phyloP scores from a whole-genome alignment of 805 yeast species.

The Henningerozyma blattae region DNA sequence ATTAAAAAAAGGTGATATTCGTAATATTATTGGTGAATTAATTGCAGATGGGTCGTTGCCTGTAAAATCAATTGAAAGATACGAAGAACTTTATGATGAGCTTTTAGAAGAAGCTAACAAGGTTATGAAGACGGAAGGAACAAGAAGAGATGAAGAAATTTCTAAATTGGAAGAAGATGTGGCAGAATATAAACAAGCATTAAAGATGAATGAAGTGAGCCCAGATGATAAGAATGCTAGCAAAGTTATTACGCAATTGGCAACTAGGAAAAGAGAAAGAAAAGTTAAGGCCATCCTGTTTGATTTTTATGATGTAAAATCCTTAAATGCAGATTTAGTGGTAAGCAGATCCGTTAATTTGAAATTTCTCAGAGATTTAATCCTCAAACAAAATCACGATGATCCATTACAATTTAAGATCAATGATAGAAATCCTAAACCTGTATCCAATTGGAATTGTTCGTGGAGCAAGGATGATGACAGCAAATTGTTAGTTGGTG shows the following conservation, averaged over 20 bases:
- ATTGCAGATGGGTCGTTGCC: conserved; percentile 85
- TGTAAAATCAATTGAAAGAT: conserved; percentile 67
- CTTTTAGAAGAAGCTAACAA: conserved; percentile 50
- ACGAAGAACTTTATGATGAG: conserved; percentile 68
- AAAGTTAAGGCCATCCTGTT: conserved; percentile 63
- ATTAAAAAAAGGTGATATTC: conserved; percentile 68
- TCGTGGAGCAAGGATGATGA: conserved; percentile 80
- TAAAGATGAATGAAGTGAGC: conserved; percentile 25
- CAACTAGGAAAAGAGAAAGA: conserved; percentile 67
- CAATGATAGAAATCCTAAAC: conserved; percentile 46
- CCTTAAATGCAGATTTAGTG: conserved; percentile 81
- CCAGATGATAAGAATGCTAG: conserved; percentile 23
- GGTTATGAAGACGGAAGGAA: conserved; percentile 53
- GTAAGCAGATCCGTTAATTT: conserved; percentile 78
- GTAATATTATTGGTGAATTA: conserved; percentile 68
- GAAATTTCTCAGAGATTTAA: conserved; percentile 44
- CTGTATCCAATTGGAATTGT: conserved; percentile 85
- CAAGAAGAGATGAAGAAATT: conserved; percentile 41
- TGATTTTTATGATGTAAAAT: conserved; percentile 78
- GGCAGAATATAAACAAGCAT: conserved; percentile 36
- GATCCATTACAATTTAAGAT: conserved; percentile 53
- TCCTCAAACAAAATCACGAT: conserved; percentile 37
- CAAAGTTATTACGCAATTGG: conserved; percentile 41
- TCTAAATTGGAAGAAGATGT: conserved; percentile 53
- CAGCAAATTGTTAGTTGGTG: conserved; percentile 76